Conservation (phyloP, 169 alveolate species). For the Cystoisospora suis region DNA sequence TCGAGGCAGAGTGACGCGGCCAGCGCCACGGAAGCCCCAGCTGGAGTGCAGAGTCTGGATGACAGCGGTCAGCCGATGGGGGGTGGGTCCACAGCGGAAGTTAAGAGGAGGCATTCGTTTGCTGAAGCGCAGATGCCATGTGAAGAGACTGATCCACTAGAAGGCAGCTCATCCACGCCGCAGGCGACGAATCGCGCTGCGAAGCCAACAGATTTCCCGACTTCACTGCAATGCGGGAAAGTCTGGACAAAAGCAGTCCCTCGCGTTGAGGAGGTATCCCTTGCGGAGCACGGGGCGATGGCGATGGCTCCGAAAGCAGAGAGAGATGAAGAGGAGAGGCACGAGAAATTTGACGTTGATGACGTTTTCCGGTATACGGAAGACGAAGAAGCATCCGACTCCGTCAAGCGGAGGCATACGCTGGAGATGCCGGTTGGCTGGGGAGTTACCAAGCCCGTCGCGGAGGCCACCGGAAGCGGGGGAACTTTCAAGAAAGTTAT, state of each 20-base stretch:
- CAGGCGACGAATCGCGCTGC: too few species aligned
- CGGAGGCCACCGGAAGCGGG: conserved; percentile 7
- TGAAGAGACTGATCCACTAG: too few species aligned
- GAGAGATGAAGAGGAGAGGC: neutral
- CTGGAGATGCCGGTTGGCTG: conserved; percentile 27
- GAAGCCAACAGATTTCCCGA: too few species aligned
- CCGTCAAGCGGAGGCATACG: conserved; percentile 5
- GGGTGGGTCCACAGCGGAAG: too few species aligned
- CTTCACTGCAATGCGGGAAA: too few species aligned
- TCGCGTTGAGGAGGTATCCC: neutral
- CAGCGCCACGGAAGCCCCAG: too few species aligned
- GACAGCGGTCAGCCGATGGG: too few species aligned
- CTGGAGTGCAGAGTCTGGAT: too few species aligned
- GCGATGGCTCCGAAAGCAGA: neutral
- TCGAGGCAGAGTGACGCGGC: too few species aligned
- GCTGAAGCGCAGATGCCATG: too few species aligned
- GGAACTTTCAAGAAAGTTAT: conserved; percentile 5
- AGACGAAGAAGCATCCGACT: conserved; percentile 7
- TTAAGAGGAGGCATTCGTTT: too few species aligned
- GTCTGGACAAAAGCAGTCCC: neutral
- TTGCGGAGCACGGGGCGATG: neutral
- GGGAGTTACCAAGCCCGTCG: conserved; percentile 11
- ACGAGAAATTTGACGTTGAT: neutral
- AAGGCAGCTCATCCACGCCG: too few species aligned
- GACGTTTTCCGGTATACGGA: neutral